Evolutionary conservation across 1,139 yeast genomes (phyloP).

Genomic region (Arxiozyma slooffiae): DNA sequence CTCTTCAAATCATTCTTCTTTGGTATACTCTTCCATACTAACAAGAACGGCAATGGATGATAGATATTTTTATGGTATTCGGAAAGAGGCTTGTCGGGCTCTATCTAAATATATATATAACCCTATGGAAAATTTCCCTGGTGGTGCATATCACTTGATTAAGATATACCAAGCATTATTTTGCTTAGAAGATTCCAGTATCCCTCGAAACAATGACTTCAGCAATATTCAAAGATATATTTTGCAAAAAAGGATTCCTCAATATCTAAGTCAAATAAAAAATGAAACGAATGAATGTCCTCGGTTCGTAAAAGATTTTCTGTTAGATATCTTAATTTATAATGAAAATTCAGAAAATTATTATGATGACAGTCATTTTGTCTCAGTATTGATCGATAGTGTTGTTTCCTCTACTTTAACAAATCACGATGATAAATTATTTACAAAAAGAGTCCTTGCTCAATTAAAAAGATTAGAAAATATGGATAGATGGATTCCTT

Average conservation of each 20-base stretch:
- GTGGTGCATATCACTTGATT: conserved; percentile 63
- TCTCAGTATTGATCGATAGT: conserved; percentile 49
- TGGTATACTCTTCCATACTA: conserved; percentile 65
- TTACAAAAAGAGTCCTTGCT: conserved; percentile 38
- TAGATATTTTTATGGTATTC: conserved; percentile 79
- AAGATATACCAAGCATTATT: conserved; percentile 59
- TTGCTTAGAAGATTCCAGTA: conserved; percentile 56
- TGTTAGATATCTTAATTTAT: conserved; percentile 65
- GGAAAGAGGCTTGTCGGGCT: conserved; percentile 80
- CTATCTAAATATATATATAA: conserved; percentile 56
- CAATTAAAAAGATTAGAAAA: conserved; percentile 69
- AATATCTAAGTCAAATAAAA: conserved; percentile 49
- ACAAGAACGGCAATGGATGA: conserved; percentile 74
- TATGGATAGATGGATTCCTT: conserved; percentile 81
- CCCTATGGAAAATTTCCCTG: conserved; percentile 44
- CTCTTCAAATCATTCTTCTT: conserved; percentile 41
- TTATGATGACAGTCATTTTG: conserved; percentile 64
- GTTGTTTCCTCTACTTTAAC: conserved; percentile 41
- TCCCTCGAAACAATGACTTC: conserved; percentile 79
- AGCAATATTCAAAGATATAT: conserved; percentile 56
- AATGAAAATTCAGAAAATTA: conserved; percentile 79
- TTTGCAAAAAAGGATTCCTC: conserved; percentile 59
- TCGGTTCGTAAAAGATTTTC: conserved; percentile 45
- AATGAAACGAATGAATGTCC: conserved; percentile 66
- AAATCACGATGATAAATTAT: conserved; percentile 29